Base-by-base conservation (phyloP, 2,329 filamentous ascomycete species). In the Cordyceps cateniannulata region DNA sequence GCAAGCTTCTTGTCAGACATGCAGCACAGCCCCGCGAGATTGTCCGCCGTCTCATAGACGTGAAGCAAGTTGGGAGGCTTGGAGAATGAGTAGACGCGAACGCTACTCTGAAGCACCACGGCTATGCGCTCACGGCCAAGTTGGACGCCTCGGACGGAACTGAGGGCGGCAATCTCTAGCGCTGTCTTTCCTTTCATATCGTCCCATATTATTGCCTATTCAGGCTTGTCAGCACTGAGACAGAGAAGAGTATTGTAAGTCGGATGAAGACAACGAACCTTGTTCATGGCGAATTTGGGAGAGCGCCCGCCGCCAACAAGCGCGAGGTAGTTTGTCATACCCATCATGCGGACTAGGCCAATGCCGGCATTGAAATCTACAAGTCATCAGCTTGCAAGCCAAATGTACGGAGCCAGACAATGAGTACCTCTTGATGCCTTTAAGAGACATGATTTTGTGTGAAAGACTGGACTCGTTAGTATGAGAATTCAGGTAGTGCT, bases 191-290 rank as follows among this genome's bases (percentile, higher is more conserved):
- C 85, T 66, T 89, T 90, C 63, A 85, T 81, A 68, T 96, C 91
- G 72, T 99, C 93, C 93, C 93, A 98, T 67, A 98, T 90, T 65
- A 96, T 86, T 53, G 93, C 82, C 85, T 88, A 61, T 22, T n/a
- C n/a, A 45, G 7, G 38, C n/a, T 8, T 6, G 7, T 59, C 9
- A 59, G 45, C 32, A 0, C 32, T 40, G 60, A 35, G 9, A 14
- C 18, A 42, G 2, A 50, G 7, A 27, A n/a, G 12, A 9, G 14
- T 40, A 6, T 2, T 14, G 24, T 10, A 14, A 2, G 16, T 24
- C 51, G 14, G 25, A 29, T 1, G 9, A 49, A 16, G 16, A 5
- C 10, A 14, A 58, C 67, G 9, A 68, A 87, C 90, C 80, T 96
- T 96, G 75, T 93, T 96, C 70, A 89, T 88, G 16, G 91, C 87